A percentile compares a stretch with the other conserved stretches of the same genome.
Evolutionary conservation across 257 asterid species (phyloP).

Genomic region (Jaltomata sinuosa): DNA sequence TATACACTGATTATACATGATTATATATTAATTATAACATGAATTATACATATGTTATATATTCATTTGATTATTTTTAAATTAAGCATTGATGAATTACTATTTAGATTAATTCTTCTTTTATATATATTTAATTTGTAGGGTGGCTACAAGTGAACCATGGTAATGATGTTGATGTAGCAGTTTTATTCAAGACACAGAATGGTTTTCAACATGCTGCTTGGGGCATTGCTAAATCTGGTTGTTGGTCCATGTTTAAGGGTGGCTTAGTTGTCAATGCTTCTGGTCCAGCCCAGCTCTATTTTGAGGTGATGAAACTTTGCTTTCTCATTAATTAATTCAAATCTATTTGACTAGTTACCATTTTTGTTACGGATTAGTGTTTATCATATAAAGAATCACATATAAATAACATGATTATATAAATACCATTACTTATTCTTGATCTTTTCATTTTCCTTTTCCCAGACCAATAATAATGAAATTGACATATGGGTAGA

Average conservation of each 20-base stretch:
- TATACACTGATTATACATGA: background rate
- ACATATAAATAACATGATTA: background rate
- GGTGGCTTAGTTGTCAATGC: slow-evolving; percentile 22
- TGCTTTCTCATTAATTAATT: background rate
- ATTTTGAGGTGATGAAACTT: slow-evolving; percentile 15
- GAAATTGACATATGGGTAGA: slow-evolving; percentile 17
- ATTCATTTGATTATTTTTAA: background rate
- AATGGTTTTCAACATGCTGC: slow-evolving; percentile 7
- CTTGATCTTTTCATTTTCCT: background rate
- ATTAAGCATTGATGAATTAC: background rate
- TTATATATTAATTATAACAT: background rate
- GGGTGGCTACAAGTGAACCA: slow-evolving; percentile 33
- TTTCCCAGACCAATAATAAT: slow-evolving; percentile 8
- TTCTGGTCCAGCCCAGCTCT: slow-evolving; percentile 24
- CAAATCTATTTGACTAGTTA: background rate
- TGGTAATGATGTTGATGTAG: slow-evolving; percentile 22
- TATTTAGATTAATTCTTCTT: background rate
- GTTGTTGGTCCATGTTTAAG: slow-evolving; percentile 51
- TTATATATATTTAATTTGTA: background rate
- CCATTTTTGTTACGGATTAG: background rate
- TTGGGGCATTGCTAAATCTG: slow-evolving; percentile 18
- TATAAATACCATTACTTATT: background rate
- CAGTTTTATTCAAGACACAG: slow-evolving; percentile 15
- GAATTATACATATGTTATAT: background rate
- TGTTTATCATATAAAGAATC: background rate